Conservation (phyloP, 257 asterid species). For the Misopates orontium region DNA sequence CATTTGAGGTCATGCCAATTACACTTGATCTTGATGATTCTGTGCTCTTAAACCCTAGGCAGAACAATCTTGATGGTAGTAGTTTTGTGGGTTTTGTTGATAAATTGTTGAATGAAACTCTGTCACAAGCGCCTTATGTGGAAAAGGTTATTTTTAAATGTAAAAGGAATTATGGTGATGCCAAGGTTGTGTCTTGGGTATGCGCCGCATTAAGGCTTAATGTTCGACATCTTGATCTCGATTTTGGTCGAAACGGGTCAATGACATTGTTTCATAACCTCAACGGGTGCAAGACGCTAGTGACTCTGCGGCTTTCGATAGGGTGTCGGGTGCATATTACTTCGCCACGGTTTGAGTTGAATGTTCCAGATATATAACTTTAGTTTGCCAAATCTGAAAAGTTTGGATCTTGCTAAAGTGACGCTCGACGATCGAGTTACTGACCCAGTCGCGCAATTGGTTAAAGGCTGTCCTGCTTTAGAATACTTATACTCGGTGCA, state of each 20-base stretch:
- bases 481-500: neutral
- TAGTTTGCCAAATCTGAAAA: neutral
- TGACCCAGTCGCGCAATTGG: neutral
- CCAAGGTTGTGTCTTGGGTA: neutral
- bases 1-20: neutral
- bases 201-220: neutral
- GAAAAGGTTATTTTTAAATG: neutral
- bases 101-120: neutral
- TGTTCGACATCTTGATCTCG: neutral
- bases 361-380: neutral
- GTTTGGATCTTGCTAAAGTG: neutral
- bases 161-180: neutral
- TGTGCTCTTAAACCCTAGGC: neutral
- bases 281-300: neutral
- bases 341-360: neutral
- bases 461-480: neutral
- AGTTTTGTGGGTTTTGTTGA: neutral
- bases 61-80: neutral
- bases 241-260: neutral
- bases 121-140: neutral
- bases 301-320: neutral
- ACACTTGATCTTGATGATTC: constrained; percentile 4
- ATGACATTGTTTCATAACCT: neutral
- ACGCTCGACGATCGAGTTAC: neutral
- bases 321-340: too few relatives aligned